phyloP scores from a whole-genome alignment of 345 rosid species.

The Ceriops tagal region DNA sequence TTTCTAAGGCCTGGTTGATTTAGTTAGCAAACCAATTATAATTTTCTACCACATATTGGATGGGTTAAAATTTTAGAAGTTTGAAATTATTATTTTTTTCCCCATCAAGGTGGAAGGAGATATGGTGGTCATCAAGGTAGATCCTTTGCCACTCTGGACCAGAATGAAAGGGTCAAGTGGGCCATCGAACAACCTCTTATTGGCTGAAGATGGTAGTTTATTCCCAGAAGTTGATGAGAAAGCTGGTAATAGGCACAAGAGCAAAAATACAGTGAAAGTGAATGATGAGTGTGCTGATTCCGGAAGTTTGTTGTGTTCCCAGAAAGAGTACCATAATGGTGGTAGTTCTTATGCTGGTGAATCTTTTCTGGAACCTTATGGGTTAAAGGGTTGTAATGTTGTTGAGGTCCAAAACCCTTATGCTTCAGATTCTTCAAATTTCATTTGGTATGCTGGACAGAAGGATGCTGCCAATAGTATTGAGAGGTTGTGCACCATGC shows the following conservation, averaged over 20 bases:
- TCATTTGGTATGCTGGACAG: slow-evolving; percentile 23
- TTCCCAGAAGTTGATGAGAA: slow-evolving; percentile 27
- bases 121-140: slow-evolving; percentile 58
- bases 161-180: slow-evolving; percentile 73
- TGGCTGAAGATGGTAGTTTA: slow-evolving; percentile 30
- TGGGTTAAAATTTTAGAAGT: background rate
- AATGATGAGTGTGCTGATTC: slow-evolving; percentile 18
- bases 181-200: slow-evolving; percentile 28
- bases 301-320: slow-evolving; percentile 16
- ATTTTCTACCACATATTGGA: background rate
- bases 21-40: background rate
- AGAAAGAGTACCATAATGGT: slow-evolving; percentile 24
- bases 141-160: slow-evolving; percentile 62
- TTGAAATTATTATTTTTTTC: slow-evolving; percentile 10
- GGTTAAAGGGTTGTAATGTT: slow-evolving; percentile 13
- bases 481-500: slow-evolving; percentile 48
- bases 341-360: slow-evolving; percentile 23
- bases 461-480: slow-evolving; percentile 39
- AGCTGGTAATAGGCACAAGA: slow-evolving; percentile 26
- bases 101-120: slow-evolving; percentile 74
- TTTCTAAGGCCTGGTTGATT: background rate
- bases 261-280: slow-evolving; percentile 29
- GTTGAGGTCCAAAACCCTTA: slow-evolving; percentile 28
- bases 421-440: slow-evolving; percentile 24
- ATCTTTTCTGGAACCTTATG: slow-evolving; percentile 19